Evolutionary conservation across 768 basidiomycete species (phyloP), one percentile per base, ranked within the genome.

Genomic region (Hygrophoropsis aurantiaca): DNA sequence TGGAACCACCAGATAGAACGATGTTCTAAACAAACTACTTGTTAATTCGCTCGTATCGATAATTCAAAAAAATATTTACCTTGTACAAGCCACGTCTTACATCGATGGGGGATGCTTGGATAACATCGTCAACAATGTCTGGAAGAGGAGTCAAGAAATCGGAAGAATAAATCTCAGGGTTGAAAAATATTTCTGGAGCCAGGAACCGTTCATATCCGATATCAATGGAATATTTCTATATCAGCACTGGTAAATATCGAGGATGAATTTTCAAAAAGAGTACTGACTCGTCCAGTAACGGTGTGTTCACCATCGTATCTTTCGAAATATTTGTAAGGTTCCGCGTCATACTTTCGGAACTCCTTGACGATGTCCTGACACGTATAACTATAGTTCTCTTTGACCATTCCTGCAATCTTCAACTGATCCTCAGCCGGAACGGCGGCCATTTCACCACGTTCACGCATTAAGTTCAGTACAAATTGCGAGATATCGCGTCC

Each of bases 301-400:
- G 82, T 87, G 66, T 97, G 85, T 62, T 97, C 92, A 18, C 93
- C 94, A 37, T 97, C 90, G 60, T 84, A 98, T 58, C 94, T 77
- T 66, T 92, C 85, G 61, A 99, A 95, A 72, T 89, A 85, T 73
- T 94, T 97, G 69, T 86, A 86, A 2, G 95, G 97, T 58, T 98
- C 95, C 45, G 84, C 80, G 61, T 99, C 97, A 69, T 94, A 98
- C 73, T 98, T 99, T 67, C 91, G 82, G 69, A 98, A 97, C 75
- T 99, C 97, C 70, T 92, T 87, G 58, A 99, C 95, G 56, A 98
- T 97, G 63, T 98, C 97, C 67, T 97, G 94, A 64, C 97, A 99
- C 35, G 97, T 93, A 60, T 99, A 99, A 58, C 90, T 94, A 71
- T 94, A 95, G 59, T 91, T 90, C 75, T 99, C 97, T 72, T 99